Evolutionary conservation across 164 flowering plant species (phyloP).

Genomic region (Stephania japonica): DNA sequence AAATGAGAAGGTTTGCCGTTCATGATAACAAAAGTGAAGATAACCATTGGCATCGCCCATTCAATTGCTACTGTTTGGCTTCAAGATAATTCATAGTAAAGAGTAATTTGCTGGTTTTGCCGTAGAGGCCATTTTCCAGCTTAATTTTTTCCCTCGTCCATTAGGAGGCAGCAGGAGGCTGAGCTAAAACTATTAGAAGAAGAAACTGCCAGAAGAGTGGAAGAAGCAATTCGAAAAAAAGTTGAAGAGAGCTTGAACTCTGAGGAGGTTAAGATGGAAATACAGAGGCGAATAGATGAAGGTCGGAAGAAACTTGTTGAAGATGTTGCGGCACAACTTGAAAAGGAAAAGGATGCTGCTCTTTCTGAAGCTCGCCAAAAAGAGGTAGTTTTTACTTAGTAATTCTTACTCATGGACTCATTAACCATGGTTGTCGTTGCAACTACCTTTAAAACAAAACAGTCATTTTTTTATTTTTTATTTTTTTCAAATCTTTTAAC

Average conservation of each 20-base stretch:
- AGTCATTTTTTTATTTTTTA: too few species aligned
- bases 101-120: conserved; percentile 16
- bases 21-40: conserved; percentile 23
- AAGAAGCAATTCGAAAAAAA: conserved; percentile 68
- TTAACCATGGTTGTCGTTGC: background rate
- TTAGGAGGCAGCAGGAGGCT: conserved; percentile 93
- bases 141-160: conserved; percentile 29
- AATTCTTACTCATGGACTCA: background rate
- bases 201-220: conserved; percentile 88
- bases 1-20: conserved; percentile 52
- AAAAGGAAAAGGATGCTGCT: conserved; percentile 81
- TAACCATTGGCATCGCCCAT: conserved; percentile 21
- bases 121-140: conserved; percentile 18
- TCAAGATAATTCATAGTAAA: conserved; percentile 13
- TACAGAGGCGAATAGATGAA: conserved; percentile 67
- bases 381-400: conserved; percentile 44
- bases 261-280: conserved; percentile 62
- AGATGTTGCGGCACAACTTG: conserved; percentile 83
- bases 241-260: conserved; percentile 82
- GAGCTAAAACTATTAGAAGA: conserved; percentile 85
- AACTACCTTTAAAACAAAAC: background rate
- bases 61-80: conserved; percentile 22
- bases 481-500: too few species aligned
- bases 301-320: conserved; percentile 66
- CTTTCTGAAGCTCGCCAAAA: conserved; percentile 58